These are phyloP conservation scores for Amaranthus hypochondriacus DNA, from an alignment of 148 eudicot genomes.

Conservation along the genomic window DNA sequence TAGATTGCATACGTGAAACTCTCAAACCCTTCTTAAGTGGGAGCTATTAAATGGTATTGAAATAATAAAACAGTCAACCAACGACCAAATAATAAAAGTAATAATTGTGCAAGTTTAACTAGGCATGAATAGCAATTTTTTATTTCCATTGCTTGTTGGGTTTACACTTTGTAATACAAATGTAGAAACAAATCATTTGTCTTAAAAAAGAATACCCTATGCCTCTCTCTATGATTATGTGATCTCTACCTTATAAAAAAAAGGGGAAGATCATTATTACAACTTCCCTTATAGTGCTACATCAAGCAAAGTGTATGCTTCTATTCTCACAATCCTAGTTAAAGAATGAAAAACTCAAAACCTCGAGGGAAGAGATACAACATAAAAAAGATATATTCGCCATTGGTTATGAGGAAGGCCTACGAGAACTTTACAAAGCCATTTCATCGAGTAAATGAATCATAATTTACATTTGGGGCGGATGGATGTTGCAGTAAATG, in stretches of 20 bases:
- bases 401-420: background rate
- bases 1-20: too few relatives aligned
- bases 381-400: constrained; percentile 2
- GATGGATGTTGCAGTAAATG: constrained; percentile 15
- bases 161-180: background rate
- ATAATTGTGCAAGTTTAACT: too few relatives aligned
- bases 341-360: background rate
- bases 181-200: background rate
- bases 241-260: background rate
- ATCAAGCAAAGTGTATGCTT: background rate
- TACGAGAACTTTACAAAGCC: constrained; percentile 5
- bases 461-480: constrained; percentile 29
- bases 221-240: background rate
- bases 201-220: background rate
- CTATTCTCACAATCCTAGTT: background rate
- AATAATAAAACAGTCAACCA: too few relatives aligned
- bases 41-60: too few relatives aligned
- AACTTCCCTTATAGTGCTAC: background rate
- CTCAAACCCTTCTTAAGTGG: too few relatives aligned
- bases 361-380: too few relatives aligned
- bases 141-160: background rate
- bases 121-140: background rate
- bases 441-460: background rate
- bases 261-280: background rate
- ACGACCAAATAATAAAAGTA: too few relatives aligned